These are phyloP conservation scores for Garcia nutans DNA, from an alignment of 345 rosid genomes.

Conservation along the genomic window DNA sequence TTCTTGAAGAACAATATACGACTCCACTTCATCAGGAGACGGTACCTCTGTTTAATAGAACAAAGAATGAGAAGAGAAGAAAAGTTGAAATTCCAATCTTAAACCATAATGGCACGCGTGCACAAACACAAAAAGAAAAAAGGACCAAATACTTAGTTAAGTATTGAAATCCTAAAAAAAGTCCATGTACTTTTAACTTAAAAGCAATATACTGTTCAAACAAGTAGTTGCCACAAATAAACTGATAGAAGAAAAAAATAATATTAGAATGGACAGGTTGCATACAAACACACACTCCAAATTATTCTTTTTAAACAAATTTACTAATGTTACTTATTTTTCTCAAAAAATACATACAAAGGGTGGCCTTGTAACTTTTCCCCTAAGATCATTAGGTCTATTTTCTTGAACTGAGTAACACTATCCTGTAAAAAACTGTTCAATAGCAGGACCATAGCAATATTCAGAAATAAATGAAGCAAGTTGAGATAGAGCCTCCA, in stretches of 20 bases:
- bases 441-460: background rate
- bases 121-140: background rate
- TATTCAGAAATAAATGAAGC: background rate
- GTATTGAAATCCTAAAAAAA: background rate
- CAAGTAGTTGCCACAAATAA: background rate
- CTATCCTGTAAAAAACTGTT: background rate
- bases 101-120: background rate
- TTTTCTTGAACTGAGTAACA: background rate
- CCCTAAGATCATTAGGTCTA: background rate
- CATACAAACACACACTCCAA: background rate
- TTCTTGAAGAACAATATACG: slow-evolving; percentile 75
- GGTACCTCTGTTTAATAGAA: slow-evolving; percentile 56
- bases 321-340: no score
- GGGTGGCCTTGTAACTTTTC: background rate
- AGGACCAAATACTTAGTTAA: background rate
- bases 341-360: background rate
- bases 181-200: background rate
- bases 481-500: background rate
- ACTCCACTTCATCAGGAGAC: slow-evolving; percentile 79
- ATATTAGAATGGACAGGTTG: background rate
- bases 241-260: background rate
- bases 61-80: background rate
- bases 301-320: background rate
- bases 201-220: background rate
- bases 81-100: background rate